Percentiles rank a stretch among this genome's conserved stretches.
These are phyloP conservation scores for Cantharellus anzutake DNA, from an alignment of 768 basidiomycete genomes.

Conservation along the genomic window DNA sequence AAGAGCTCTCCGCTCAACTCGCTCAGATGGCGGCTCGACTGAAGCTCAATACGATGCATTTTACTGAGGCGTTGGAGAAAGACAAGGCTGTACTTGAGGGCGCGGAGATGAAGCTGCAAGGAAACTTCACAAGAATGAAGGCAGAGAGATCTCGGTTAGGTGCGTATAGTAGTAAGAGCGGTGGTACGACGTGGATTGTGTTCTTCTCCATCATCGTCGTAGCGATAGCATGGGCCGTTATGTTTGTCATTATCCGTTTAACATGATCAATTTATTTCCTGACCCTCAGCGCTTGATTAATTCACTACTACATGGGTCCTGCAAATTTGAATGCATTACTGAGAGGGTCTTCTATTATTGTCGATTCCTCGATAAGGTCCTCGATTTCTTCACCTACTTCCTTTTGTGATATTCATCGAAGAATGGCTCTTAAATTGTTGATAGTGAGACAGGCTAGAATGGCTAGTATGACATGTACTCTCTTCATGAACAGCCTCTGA, in stretches of 20 bases:
- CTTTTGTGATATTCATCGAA: too few relatives aligned
- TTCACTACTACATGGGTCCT: too few relatives aligned
- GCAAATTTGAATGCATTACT: too few relatives aligned
- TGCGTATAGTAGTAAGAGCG: constrained; percentile 41
- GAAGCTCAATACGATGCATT: constrained; percentile 64
- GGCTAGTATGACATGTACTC: too few relatives aligned
- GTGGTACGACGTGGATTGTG: constrained; percentile 55
- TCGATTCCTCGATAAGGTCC: too few relatives aligned
- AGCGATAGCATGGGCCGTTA: constrained; percentile 33
- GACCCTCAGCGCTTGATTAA: too few relatives aligned
- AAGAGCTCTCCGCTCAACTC: constrained; percentile 55
- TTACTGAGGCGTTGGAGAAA: constrained; percentile 48
- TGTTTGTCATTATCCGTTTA: constrained; percentile 55
- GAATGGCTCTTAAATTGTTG: too few relatives aligned
- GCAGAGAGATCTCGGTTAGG: constrained; percentile 44
- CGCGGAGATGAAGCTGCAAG: constrained; percentile 53
- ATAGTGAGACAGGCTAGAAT: too few relatives aligned
- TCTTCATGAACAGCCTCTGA: too few relatives aligned
- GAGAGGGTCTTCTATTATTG: too few relatives aligned
- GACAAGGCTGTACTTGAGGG: constrained; percentile 54
- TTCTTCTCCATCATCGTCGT: constrained; percentile 47
- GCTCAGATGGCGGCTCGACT: constrained; percentile 78
- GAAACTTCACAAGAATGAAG: constrained; percentile 49
- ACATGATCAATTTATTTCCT: constrained; percentile 16
- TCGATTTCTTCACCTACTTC: too few relatives aligned